Evolutionary conservation across 139 green algal species (phyloP).

Genomic region (Picochlorum costavermella): DNA sequence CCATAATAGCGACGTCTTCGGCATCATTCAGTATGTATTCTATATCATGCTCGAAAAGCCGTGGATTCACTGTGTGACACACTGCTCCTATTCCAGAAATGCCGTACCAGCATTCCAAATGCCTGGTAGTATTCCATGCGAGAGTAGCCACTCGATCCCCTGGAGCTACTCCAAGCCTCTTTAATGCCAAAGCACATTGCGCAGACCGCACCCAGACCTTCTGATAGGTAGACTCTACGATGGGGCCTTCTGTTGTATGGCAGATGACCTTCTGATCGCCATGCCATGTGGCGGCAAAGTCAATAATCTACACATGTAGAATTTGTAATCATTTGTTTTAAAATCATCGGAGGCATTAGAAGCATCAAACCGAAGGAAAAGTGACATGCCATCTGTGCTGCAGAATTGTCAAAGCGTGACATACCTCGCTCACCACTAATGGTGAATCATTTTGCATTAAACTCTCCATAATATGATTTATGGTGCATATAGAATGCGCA

Average conservation of each 20-base stretch:
- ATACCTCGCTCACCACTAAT: conserved; percentile 4
- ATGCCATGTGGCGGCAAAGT: conserved; percentile 57
- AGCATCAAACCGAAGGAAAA: background rate
- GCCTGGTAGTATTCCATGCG: conserved; percentile 65
- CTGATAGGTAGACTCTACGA: conserved; percentile 37
- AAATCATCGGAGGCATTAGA: too few species aligned
- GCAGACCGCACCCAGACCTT: conserved; percentile 36
- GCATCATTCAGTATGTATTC: conserved; percentile 49
- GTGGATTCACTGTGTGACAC: conserved; percentile 62
- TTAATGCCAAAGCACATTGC: conserved; percentile 51
- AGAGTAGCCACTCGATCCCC: conserved; percentile 62
- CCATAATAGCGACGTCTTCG: background rate
- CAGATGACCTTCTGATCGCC: conserved; percentile 45
- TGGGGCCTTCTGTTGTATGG: conserved; percentile 21
- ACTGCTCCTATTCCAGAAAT: conserved; percentile 57
- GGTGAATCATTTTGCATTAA: conserved; percentile 2
- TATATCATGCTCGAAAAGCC: conserved; percentile 46
- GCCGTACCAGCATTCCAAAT: conserved; percentile 70
- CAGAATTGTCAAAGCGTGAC: background rate
- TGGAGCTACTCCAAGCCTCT: conserved; percentile 35
- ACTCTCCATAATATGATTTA: background rate
- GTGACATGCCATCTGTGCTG: too few species aligned
- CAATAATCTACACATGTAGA: conserved; percentile 23
- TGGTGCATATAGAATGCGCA: background rate
- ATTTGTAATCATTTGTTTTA: too few species aligned